Evolutionary conservation across 345 rosid species (phyloP).

Genomic region (Rhizophora apiculata): DNA sequence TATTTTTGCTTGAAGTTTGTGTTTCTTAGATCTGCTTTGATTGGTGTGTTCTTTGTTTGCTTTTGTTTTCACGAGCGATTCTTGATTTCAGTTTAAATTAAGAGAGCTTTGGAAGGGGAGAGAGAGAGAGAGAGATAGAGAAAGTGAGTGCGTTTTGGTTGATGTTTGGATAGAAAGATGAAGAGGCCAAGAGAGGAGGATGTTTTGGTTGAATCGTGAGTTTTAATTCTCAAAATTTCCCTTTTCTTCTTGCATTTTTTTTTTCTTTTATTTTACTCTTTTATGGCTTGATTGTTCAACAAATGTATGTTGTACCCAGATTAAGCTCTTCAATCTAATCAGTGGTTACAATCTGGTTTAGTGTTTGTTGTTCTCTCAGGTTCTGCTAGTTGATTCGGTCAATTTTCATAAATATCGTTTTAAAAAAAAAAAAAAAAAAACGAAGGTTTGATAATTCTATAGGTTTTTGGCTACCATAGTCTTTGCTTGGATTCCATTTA

Average conservation of each 20-base stretch:
- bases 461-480: slow-evolving; percentile 12
- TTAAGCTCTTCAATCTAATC: no score
- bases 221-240: no score
- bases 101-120: slow-evolving; percentile 27
- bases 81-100: slow-evolving; percentile 26
- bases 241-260: slow-evolving; percentile 53
- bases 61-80: background rate
- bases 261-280: background rate
- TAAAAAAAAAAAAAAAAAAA: background rate
- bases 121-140: slow-evolving; percentile 18
- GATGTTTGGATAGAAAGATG: slow-evolving; percentile 35
- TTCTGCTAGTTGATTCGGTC: no score
- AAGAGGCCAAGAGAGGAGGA: slow-evolving; percentile 80
- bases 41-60: slow-evolving; percentile 9
- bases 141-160: slow-evolving; percentile 5
- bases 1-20: slow-evolving; percentile 1
- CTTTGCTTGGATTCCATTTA: background rate
- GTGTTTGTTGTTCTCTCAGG: no score
- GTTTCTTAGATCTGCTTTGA: slow-evolving; percentile 52
- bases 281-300: background rate
- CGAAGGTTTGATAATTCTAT: background rate
- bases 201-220: no score
- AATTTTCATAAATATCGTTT: background rate
- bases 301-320: no score
- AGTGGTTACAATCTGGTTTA: no score